Evolutionary conservation across 331 rosid species (phyloP).

Genomic region (Malus hybrid): DNA sequence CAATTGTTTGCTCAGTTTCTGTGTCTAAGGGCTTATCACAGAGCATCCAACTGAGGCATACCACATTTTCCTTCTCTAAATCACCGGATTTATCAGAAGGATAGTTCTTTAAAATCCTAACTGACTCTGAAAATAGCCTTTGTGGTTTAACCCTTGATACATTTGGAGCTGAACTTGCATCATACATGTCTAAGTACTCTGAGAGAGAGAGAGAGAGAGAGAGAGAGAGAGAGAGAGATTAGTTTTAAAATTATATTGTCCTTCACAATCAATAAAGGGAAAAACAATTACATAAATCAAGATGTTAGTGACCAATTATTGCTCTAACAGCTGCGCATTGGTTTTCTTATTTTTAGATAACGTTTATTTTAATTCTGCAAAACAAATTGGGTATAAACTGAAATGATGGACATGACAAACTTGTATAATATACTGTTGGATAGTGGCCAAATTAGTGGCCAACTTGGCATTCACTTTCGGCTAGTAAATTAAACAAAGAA

Average conservation of each 20-base stretch:
- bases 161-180: constrained; percentile 61
- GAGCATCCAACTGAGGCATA: constrained; percentile 87
- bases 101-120: constrained; percentile 76
- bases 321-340: too few species aligned
- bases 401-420: too few species aligned
- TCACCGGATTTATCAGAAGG: constrained; percentile 81
- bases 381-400: background rate
- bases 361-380: constrained; percentile 1
- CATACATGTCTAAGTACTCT: constrained; percentile 80
- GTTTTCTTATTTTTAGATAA: background rate
- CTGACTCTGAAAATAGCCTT: constrained; percentile 68
- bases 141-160: constrained; percentile 71
- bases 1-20: constrained; percentile 75
- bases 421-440: too few species aligned
- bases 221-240: background rate
- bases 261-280: background rate
- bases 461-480: too few species aligned
- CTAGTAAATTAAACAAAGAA: too few species aligned
- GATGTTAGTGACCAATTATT: background rate
- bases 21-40: constrained; percentile 84
- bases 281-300: constrained; percentile 7
- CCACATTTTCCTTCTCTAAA: constrained; percentile 83
- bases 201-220: constrained; percentile 4
- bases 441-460: too few species aligned
- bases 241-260: background rate